A percentile compares a stretch with the other conserved stretches of the same genome.
These are phyloP conservation scores for Penicillium malachiteum DNA, from an alignment of 495 filamentous ascomycete genomes.

Conservation along the genomic window DNA sequence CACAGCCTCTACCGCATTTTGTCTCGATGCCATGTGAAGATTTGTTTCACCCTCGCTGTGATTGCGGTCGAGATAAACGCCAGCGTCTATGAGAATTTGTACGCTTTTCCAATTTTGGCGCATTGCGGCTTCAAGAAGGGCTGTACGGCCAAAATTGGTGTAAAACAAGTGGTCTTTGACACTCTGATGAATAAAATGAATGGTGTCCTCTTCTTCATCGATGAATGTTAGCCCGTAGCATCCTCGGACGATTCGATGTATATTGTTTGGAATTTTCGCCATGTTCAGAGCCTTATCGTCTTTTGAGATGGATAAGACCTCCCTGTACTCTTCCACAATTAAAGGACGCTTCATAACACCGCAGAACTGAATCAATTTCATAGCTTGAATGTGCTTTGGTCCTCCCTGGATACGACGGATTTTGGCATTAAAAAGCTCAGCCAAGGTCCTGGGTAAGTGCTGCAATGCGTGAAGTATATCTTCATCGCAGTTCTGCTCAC, in stretches of 20 bases:
- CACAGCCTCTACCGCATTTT: no score
- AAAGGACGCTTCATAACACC: conserved; percentile 22
- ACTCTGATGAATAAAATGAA: conserved; percentile 36
- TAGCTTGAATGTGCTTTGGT: conserved; percentile 5
- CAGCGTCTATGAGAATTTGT: no score
- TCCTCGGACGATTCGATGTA: conserved; percentile 23
- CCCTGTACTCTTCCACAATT: conserved; percentile 21
- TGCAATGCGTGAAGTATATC: conserved; percentile 31
- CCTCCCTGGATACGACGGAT: conserved; percentile 16
- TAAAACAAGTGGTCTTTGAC: conserved; percentile 28
- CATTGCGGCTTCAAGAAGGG: no score
- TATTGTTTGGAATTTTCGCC: conserved; percentile 21
- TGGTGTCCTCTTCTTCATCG: conserved; percentile 31
- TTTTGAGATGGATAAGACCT: conserved; percentile 28
- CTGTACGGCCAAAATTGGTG: no score
- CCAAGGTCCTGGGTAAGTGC: conserved; percentile 29
- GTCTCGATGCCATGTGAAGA: no score
- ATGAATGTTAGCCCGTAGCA: conserved; percentile 31
- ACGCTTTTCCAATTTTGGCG: no score
- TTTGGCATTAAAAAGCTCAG: conserved; percentile 29
- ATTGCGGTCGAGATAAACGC: no score
- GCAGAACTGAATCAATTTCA: conserved; percentile 23
- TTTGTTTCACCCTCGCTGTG: no score
- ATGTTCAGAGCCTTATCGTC: conserved; percentile 16
- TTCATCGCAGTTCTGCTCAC: conserved; percentile 30